Conservation (phyloP, 345 rosid species). For the Sisymbrium irio region DNA sequence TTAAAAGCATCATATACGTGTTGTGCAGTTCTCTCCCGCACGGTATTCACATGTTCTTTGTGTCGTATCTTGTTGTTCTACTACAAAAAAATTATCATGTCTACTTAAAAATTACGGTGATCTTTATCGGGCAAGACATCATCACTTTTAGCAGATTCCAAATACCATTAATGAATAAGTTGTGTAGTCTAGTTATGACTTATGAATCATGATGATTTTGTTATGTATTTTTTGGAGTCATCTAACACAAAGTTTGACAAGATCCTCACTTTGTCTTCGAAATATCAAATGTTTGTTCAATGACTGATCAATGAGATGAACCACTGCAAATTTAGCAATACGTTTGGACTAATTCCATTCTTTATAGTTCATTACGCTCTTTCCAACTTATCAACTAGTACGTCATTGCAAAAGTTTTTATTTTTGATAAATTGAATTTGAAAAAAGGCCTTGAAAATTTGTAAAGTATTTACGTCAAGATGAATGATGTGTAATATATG, state of each 20-base stretch:
- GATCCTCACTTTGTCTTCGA: too few species aligned
- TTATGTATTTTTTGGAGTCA: neutral
- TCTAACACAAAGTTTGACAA: neutral
- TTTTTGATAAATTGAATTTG: too few species aligned
- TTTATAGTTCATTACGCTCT: too few species aligned
- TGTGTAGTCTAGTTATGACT: neutral
- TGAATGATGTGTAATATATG: neutral
- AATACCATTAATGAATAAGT: neutral
- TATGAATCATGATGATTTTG: neutral
- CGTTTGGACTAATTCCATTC: too few species aligned
- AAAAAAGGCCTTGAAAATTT: too few species aligned
- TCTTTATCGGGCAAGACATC: neutral
- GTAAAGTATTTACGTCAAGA: too few species aligned
- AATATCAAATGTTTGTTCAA: too few species aligned
- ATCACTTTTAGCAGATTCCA: neutral
- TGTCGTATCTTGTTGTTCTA: slow-evolving; percentile 23
- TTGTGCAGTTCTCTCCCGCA: slow-evolving; percentile 21
- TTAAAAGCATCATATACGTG: slow-evolving; percentile 33
- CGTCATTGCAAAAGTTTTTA: too few species aligned
- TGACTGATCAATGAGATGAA: too few species aligned
- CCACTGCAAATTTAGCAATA: too few species aligned
- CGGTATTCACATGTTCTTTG: slow-evolving; percentile 25
- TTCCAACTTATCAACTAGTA: too few species aligned
- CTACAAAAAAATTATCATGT: neutral
- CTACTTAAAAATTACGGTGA: neutral